Conservation (phyloP, 1,284 basidiomycete species). For the Cutaneotrichosporon sp. region DNA sequence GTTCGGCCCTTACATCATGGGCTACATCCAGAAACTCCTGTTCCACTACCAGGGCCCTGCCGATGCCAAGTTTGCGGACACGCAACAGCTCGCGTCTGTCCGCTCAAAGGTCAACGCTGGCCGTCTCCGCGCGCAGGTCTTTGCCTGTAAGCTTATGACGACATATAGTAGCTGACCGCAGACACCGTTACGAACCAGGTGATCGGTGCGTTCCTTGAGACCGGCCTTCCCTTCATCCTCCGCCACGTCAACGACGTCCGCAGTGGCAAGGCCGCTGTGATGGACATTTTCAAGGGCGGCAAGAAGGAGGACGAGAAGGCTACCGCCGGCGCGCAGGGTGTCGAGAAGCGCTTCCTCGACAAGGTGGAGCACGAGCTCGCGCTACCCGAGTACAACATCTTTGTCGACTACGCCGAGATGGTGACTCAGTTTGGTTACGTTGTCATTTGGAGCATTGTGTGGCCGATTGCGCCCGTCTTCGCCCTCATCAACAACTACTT, state of each 20-base stretch:
- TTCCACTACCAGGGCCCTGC: slow-evolving; percentile 11
- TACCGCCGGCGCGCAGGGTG: not conserved
- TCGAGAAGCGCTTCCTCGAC: slow-evolving; percentile 59
- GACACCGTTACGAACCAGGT: slow-evolving; percentile 91
- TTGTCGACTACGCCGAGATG: slow-evolving; percentile 91
- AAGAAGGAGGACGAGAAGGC: slow-evolving; percentile 9
- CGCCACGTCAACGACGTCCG: slow-evolving; percentile 63
- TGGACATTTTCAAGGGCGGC: slow-evolving; percentile 23
- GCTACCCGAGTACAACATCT: slow-evolving; percentile 76
- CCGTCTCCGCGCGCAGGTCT: slow-evolving; percentile 85
- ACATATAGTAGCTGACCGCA: slow-evolving; percentile 13
- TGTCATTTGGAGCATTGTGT: slow-evolving; percentile 86
- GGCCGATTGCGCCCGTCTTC: slow-evolving; percentile 78
- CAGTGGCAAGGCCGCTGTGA: slow-evolving; percentile 51
- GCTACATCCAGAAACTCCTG: slow-evolving; percentile 52
- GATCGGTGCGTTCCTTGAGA: slow-evolving; percentile 75
- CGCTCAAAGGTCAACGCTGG: slow-evolving; percentile 55
- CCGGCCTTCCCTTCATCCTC: slow-evolving; percentile 77
- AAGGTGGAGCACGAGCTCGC: slow-evolving; percentile 72
- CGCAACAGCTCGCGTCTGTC: slow-evolving; percentile 1
- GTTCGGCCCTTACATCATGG: slow-evolving; percentile 80
- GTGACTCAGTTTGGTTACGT: slow-evolving; percentile 89
- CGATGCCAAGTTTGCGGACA: not conserved
- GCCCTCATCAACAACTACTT: slow-evolving; percentile 69
- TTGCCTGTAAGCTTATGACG: slow-evolving; percentile 59